Percentiles rank a stretch among this genome's conserved stretches.
These are phyloP conservation scores for Aspergillus texensis DNA, from an alignment of 2,329 filamentous ascomycete species.

Conservation along the genomic window DNA sequence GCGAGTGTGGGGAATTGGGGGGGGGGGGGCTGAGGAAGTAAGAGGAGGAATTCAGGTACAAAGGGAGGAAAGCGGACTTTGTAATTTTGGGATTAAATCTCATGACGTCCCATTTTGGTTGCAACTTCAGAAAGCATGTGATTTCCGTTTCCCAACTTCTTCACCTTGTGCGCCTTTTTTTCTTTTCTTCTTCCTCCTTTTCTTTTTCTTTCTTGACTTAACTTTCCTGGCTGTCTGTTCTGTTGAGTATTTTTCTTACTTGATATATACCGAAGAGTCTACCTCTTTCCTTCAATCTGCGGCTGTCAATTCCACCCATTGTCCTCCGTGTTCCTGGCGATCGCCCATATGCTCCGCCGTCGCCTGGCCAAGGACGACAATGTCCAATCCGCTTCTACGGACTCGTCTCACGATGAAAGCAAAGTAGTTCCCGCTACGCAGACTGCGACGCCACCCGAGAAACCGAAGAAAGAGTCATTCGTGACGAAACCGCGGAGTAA, in stretches of 20 bases:
- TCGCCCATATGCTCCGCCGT: constrained; percentile 42
- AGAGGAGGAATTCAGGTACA: not conserved
- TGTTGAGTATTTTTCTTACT: not conserved
- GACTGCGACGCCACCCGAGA: constrained; percentile 12
- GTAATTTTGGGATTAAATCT: not conserved
- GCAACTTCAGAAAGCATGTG: constrained; percentile 13
- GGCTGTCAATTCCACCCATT: not conserved
- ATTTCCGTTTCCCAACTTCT: constrained; percentile 11
- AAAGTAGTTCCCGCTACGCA: constrained; percentile 9
- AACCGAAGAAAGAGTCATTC: constrained; percentile 29
- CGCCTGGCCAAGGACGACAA: constrained; percentile 44
- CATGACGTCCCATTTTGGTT: constrained; percentile 4
- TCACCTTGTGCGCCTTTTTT: not conserved
- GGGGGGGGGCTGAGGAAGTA: not conserved
- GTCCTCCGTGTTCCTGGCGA: constrained; percentile 15
- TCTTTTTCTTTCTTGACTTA: constrained; percentile 2
- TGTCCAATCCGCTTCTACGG: constrained; percentile 23
- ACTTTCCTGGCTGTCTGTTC: not conserved
- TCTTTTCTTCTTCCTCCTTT: not conserved
- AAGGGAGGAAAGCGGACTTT: too few relatives aligned
- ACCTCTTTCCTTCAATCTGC: not conserved
- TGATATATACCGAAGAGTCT: not conserved
- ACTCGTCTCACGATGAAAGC: constrained; percentile 2
- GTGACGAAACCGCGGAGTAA: constrained; percentile 57
- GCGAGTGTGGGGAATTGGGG: not conserved